These are phyloP conservation scores for Pythium grandisporangium DNA, from an alignment of 352 stramenopile species.

Conservation along the genomic window DNA sequence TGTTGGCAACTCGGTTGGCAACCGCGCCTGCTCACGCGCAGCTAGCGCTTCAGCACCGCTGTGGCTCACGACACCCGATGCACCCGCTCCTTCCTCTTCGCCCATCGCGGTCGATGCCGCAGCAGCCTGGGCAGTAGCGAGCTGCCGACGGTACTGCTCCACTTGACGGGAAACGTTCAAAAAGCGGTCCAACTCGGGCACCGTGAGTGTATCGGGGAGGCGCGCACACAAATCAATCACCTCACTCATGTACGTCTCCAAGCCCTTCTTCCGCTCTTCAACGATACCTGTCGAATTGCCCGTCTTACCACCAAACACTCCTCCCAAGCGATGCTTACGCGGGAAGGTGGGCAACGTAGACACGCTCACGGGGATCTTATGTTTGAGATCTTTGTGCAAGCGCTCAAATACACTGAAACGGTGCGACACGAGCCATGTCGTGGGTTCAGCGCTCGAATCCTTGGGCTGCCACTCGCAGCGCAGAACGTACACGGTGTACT, in stretches of 20 bases:
- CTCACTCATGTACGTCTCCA: constrained; percentile 78
- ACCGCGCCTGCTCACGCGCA: constrained; percentile 62
- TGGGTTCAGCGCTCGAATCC: constrained; percentile 33
- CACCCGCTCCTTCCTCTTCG: not conserved
- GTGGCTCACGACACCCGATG: constrained; percentile 18
- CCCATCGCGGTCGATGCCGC: constrained; percentile 8
- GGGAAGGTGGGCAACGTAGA: constrained; percentile 59
- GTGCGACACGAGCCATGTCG: constrained; percentile 62
- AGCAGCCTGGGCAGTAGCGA: constrained; percentile 21
- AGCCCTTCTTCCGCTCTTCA: constrained; percentile 70
- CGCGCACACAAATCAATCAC: constrained; percentile 77
- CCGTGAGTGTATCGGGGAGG: constrained; percentile 68
- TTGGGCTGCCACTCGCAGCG: constrained; percentile 77
- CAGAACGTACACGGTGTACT: constrained; percentile 87
- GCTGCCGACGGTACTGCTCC: constrained; percentile 73
- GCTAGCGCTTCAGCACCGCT: constrained; percentile 68
- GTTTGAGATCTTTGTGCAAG: constrained; percentile 65
- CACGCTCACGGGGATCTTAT: constrained; percentile 62
- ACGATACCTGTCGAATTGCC: constrained; percentile 83
- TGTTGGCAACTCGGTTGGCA: constrained; percentile 76
- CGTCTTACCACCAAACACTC: constrained; percentile 78
- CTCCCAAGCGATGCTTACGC: constrained; percentile 77
- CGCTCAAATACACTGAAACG: constrained; percentile 66
- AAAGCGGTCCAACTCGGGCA: constrained; percentile 82
- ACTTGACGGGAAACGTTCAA: constrained; percentile 82